Evolutionary conservation across 352 stramenopile species (phyloP), one percentile per base, ranked within the genome.

Genomic region (Phytophthora brassicae): DNA sequence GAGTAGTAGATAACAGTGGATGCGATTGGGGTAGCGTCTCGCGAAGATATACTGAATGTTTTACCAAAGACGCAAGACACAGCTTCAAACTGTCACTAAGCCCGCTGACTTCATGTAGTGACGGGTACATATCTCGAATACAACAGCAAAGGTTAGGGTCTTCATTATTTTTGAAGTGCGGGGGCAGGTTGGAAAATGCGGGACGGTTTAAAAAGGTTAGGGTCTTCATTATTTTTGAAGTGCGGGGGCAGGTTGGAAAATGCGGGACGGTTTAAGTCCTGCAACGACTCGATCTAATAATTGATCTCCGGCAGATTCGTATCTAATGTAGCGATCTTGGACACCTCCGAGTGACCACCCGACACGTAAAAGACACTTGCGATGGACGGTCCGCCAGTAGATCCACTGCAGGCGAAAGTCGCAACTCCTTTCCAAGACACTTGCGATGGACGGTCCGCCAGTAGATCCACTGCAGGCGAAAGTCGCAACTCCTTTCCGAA

Each of bases 381-480:
- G 38, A 65, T 65, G 1, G 49, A 62, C 5, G 54, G 55, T 3
- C 55, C 55, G 28, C 44, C 17, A 5, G 55, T 70, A 11, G 24
- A 35, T 3, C 62, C 55, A 43, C 55, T 23, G 20, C 55, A 70
- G 2, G 50, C 49, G 28, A 63, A 70, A 24, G 56, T 57, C 1
- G 56, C n/a, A 44, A 3, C 44, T 6, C 50, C 56, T 48, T 66
- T 62, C 0, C 56, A 17, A 17, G 0, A 58, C 49, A 26, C 42
- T 61, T 6, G 36, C 24, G 38, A 65, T 65, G 1, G 49, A 62
- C 5, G 54, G 55, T 3, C 55, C 55, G 28, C 44, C 17, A 5
- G 55, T 70, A 11, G 24, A 35, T 3, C 62, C 55, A 43, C 55
- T 23, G 20, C 55, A 70, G 2, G 50, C 49, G 28, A 63, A 70